Base-by-base conservation (phyloP, 257 asterid species). In the Nicotiana noctiflora region DNA sequence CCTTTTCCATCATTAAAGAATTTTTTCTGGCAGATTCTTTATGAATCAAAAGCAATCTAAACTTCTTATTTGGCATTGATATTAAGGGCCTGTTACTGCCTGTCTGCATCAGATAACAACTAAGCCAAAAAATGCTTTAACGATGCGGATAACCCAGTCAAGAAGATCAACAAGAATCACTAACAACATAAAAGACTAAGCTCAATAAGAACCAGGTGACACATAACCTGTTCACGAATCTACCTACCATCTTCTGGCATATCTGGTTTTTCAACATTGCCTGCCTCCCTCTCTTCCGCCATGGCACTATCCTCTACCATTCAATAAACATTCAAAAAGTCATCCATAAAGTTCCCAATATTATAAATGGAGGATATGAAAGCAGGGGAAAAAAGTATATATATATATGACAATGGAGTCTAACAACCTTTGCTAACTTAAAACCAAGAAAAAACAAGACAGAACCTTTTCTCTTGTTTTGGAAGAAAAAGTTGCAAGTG, bases 271-370 rank as follows among this genome's bases (percentile, higher is more conserved):
- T 77, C 88, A 78, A 75, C 88, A 53, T 65, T 84, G 46, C 76
- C 88, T 32, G 82, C 83, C 78, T 81, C 86, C 76, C 46, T 76
- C 76, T 85, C 92, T 81, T 85, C 92, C 5, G 79, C 83, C 76
- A 75, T 70, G 68, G 59, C 60, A 29, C 77, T 51, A 79, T 85
- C 93, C 79, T 88, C 90, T 81, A 84, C 65, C 66, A 84, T 76
- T 79, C 55, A 80, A 74, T 75, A 64, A 60, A 29, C 82, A 88
- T 44, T 79, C 40, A 80, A 60, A 75, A 81, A 11, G 21, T 72
- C 34, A 81, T 75, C 53, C n/a, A 74, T 12, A 59, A 81, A 21
- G 77, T 72, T 72, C 77, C 37, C 25, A 13, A 46, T 46, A 23
- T 19, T 44, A 70, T 70, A 56, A 44, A 72, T 14, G 40, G 31